Conservation (phyloP, 805 yeast genomes). For the Candida ovalis region DNA sequence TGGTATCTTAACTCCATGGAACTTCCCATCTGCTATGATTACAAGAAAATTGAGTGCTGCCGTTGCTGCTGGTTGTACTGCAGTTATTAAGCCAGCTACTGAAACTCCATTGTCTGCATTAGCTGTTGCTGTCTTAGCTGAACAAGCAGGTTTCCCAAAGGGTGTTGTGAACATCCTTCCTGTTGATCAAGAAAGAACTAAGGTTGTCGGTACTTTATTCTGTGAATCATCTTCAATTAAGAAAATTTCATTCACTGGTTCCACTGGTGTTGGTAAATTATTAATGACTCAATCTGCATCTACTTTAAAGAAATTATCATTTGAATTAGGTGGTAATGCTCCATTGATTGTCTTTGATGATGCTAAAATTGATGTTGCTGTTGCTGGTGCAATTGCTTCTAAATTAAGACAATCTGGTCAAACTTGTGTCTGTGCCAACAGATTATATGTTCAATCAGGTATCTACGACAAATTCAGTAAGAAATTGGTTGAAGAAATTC, state of each 20-base stretch:
- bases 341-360: conserved; percentile 75
- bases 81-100: conserved; percentile 72
- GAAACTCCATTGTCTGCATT: conserved; percentile 74
- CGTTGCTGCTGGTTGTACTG: conserved; percentile 74
- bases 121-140: conserved; percentile 58
- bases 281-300: conserved; percentile 59
- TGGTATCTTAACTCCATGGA: conserved; percentile 81
- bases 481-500: conserved; percentile 44
- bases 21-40: conserved; percentile 78
- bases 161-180: conserved; percentile 67
- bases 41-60: conserved; percentile 74
- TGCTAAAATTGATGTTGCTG: conserved; percentile 63
- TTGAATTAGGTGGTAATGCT: conserved; percentile 81
- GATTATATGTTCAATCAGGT: conserved; percentile 60
- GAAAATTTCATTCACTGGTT: conserved; percentile 76
- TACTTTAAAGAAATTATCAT: conserved; percentile 64
- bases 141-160: conserved; percentile 66
- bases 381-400: conserved; percentile 59
- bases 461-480: conserved; percentile 60
- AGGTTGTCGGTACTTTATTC: conserved; percentile 51
- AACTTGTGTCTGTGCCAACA: conserved; percentile 78
- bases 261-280: conserved; percentile 68
- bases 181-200: conserved; percentile 37
- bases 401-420: conserved; percentile 79
- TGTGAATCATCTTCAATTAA: conserved; percentile 53